Conservation (phyloP, 208 protist species). For the Crithidia brevicula region DNA sequence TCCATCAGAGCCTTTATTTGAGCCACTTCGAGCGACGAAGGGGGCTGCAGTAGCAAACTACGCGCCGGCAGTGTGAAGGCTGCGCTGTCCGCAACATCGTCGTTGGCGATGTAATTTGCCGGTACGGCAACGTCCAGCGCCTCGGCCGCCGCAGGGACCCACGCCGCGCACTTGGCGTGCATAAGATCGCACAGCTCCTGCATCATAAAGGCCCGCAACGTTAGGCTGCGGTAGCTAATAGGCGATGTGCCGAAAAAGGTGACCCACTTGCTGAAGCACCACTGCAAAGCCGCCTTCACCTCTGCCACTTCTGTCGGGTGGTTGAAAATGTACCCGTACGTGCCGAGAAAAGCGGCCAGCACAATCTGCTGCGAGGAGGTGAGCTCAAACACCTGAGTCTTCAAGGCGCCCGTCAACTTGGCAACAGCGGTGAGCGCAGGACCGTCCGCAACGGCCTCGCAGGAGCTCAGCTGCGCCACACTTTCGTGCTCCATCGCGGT, state of each 20-base stretch:
- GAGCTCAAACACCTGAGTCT: constrained; percentile 39
- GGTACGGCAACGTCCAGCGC: constrained; percentile 53
- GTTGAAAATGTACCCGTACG: constrained; percentile 68
- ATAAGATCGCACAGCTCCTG: constrained; percentile 53
- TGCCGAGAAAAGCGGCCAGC: constrained; percentile 43
- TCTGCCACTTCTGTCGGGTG: constrained; percentile 28
- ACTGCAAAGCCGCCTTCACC: constrained; percentile 50
- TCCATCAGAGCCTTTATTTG: constrained; percentile 52
- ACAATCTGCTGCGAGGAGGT: constrained; percentile 48
- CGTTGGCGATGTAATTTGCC: constrained; percentile 21
- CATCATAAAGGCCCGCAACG: constrained; percentile 61
- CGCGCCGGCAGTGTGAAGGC: constrained; percentile 26
- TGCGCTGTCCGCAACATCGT: constrained; percentile 17
- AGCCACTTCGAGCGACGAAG: constrained; percentile 39
- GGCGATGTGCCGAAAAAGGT: constrained; percentile 39
- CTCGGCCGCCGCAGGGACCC: constrained; percentile 29
- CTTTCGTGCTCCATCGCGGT: constrained; percentile 27
- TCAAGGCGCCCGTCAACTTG: constrained; percentile 27
- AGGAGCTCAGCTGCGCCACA: constrained; percentile 27
- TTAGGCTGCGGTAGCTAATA: constrained; percentile 50
- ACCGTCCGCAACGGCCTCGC: constrained; percentile 48
- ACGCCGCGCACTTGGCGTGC: constrained; percentile 36
- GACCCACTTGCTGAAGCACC: constrained; percentile 64
- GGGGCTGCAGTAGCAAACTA: constrained; percentile 20
- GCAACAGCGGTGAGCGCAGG: constrained; percentile 40